Evolutionary conservation across 306 rosid genomes (phyloP).

Genomic region (Lithocarpus polystachyus): DNA sequence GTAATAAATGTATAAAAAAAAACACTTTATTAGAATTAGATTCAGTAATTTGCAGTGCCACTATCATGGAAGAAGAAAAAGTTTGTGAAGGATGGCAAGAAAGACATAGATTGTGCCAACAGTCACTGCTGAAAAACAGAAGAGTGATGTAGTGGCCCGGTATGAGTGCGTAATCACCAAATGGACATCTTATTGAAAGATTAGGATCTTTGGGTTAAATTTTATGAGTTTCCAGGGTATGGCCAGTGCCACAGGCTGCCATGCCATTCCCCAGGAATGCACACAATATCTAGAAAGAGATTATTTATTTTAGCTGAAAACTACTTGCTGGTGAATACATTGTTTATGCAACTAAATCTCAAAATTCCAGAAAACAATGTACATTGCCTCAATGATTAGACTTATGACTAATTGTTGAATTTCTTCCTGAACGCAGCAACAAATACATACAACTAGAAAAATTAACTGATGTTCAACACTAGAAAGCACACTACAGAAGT

Average conservation of each 20-base stretch:
- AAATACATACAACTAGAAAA: constrained; percentile 1
- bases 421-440: background rate
- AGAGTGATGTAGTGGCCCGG: background rate
- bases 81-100: background rate
- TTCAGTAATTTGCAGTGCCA: background rate
- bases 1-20: background rate
- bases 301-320: background rate
- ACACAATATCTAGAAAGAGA: background rate
- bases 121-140: background rate
- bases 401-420: background rate
- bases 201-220: background rate
- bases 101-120: background rate
- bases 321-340: background rate
- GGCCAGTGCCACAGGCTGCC: background rate
- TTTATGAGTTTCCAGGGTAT: background rate
- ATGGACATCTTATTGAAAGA: background rate
- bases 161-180: background rate
- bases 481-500: background rate
- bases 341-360: background rate
- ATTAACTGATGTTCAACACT: background rate
- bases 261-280: background rate
- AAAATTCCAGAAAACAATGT: background rate
- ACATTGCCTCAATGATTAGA: background rate
- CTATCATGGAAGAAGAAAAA: background rate
- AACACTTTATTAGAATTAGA: background rate